Conservation (phyloP, 768 basidiomycete species). For the Amanita exitialis region DNA sequence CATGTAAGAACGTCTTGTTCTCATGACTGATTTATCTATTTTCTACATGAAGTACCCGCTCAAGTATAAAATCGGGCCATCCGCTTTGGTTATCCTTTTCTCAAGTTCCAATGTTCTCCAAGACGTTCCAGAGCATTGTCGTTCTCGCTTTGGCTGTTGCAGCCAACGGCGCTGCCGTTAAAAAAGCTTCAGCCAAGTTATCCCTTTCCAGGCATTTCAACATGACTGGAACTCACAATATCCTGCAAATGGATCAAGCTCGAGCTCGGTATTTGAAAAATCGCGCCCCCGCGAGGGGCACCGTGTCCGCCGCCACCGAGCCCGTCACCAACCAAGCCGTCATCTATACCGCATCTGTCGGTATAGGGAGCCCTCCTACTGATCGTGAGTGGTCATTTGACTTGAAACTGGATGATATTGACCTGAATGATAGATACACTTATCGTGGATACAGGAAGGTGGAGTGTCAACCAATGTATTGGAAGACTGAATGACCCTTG, state of each 20-base stretch:
- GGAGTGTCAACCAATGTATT: not conserved
- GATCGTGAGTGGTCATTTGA: conserved; percentile 25
- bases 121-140: conserved; percentile 33
- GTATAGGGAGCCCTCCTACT: conserved; percentile 46
- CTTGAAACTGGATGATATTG: not conserved
- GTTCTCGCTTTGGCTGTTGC: conserved; percentile 36
- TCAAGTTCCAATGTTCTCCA: conserved; percentile 21
- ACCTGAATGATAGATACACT: conserved; percentile 29
- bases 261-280: conserved; percentile 21
- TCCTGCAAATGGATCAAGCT: conserved; percentile 41
- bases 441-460: conserved; percentile 55
- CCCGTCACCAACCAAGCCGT: conserved; percentile 26
- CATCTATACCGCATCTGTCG: conserved; percentile 36
- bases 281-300: not conserved
- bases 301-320: conserved; percentile 23
- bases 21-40: too few relatives aligned
- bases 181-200: conserved; percentile 33
- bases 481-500: conserved; percentile 10
- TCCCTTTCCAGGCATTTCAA: conserved; percentile 32
- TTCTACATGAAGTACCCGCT: too few relatives aligned
- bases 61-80: too few relatives aligned
- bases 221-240: conserved; percentile 33
- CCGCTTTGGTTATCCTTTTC: too few relatives aligned
- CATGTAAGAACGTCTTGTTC: too few relatives aligned
- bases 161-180: conserved; percentile 30